Evolutionary conservation across 768 basidiomycete species (phyloP), one percentile per base, ranked within the genome.

Genomic region (Phanerochaete sordida): DNA sequence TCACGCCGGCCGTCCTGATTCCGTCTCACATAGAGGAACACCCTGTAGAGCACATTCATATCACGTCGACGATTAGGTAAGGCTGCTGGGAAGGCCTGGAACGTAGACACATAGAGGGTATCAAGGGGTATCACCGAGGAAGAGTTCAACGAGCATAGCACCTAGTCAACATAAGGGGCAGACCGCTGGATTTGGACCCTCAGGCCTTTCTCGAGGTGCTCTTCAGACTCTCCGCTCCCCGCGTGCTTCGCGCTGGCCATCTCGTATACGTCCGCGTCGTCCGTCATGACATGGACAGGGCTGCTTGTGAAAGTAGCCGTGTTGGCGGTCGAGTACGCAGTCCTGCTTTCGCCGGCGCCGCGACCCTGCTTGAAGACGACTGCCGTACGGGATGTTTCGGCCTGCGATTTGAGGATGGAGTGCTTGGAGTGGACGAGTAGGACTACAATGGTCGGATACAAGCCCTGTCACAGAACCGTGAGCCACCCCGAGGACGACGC

Each of bases 391-490:
- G 39, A 43, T 11, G 39, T 43, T 19, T 43, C 39, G 7, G 39
- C 19, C 51, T 21, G 8, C 8, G 39, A 43, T 4, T 11, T 12
- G 39, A 43, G 39, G 39, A 43, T 19, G 19, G 57, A 58, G 31
- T 35, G 57, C 47, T 60, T 31, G 21, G 60, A 54, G 59, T 68
- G 58, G 5, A 64, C 63, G 39, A 68, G 65, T n/a, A 68, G 57
- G 37, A 68, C 61, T 24, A 68, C 39, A 47, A 63, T 39, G 24
- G 65, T 65, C 3, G 67, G 67, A 26, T 68, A 68, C 12, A 66
- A 60, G 2, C 67, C 67, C 67, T 68, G 28, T 24, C 16, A 24
- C 19, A 8, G 6, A n/a, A n/a, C n/a, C n/a, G n/a, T n/a, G n/a
- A n/a, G n/a, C n/a, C n/a, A n/a, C n/a, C n/a, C n/a, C n/a, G n/a